Base-by-base conservation (phyloP, 495 filamentous ascomycete species). In the Trichocladium antarcticum region DNA sequence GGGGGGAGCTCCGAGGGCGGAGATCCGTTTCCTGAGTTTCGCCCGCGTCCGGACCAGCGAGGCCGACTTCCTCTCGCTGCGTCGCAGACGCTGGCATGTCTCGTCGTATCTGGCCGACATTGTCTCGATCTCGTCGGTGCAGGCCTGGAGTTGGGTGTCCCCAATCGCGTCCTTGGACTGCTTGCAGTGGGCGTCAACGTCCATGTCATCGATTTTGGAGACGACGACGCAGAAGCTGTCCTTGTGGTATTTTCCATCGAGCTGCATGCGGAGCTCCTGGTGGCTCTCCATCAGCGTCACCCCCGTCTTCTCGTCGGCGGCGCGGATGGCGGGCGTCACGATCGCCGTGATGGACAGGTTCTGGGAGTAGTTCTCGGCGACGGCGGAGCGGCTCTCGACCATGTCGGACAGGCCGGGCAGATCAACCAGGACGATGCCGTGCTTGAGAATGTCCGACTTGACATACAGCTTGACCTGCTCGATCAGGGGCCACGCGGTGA, bases 201-300 rank as follows among this genome's bases (percentile, higher is more conserved):
- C 56, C 3, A 61, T 54, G 10, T 54, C 43, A 32, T 61, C 58
- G 15, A 57, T 59, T 31, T 61, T 47, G 19, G 59, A 56, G 5
- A 57, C 14, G 12, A 55, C 51, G 1, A 59, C 54, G 24, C 56
- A 56, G 37, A 53, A 59, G 3, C 42, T 41, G 15, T 53, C 10
- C 20, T 54, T 49, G 20, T 57, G n/a, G 14, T 48, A 55, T 28
- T 41, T 57, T 0, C 54, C 57, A 28, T 57, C 47, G 12, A 60
- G 39, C 37, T 48, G 43, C 57, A 60, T 54, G 4, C 45, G 42
- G 5, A 59, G 45, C 34, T 52, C 45, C 10, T 59, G 56, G 17
- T 57, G 43, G 5, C 49, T 39, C 15, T 47, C 51, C 47, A 59
- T 58, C 19, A 61, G 21, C 6, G 21, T 24, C 0, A 47, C 40